Base-by-base conservation (phyloP, 192 early-diverging fungal genomes). In the Geranomyces michiganensis region DNA sequence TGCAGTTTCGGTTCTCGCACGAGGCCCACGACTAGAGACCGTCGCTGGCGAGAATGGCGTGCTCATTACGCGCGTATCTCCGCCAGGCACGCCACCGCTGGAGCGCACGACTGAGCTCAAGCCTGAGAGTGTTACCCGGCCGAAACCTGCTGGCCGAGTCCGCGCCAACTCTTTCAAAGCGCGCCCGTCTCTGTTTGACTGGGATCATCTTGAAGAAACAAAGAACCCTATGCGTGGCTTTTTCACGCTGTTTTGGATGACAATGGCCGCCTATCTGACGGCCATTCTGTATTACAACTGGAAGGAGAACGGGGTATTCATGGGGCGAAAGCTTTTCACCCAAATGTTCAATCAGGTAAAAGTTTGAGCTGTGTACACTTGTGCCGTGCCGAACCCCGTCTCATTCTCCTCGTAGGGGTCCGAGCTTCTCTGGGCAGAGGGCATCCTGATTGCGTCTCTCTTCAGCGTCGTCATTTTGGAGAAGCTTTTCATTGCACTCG, bases 171-270 rank as follows among this genome's bases (percentile, higher is more conserved):
- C 74, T 22, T 81, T 81, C 62, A 53, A 49, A 45, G 30, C 79
- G 13, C 79, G 76, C 0, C 31, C 78, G 19, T 78, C 76, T 12
- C 45, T 27, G 49, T 46, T 82, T 27, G 81, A 82, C 68, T 77
- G 58, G 46, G 75, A 77, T 30, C 71, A 53, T 4, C 49, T 82
- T 3, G 44, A 58, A 22, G 15, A 33, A 21, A 73, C 78, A 33
- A 30, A 84, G 33, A 78, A 78, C 48, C 72, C 79, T 9, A 49
- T 81, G 68, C 85, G 90, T 32, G 92, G 92, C 21, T 93, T 93
- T 75, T 90, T 91, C 74, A 89, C 87, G 0, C 78, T 94, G 21
- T 95, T 94, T 71, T 94, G 93, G 92, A 85, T 92, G 47, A 82
- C 82, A 26, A 92, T 95, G 86, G 86, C 79, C 13, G 84, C 84